Percentiles rank a stretch among this genome's conserved stretches.
Conservation (phyloP, 345 rosid species). For the Angophora floribunda region DNA sequence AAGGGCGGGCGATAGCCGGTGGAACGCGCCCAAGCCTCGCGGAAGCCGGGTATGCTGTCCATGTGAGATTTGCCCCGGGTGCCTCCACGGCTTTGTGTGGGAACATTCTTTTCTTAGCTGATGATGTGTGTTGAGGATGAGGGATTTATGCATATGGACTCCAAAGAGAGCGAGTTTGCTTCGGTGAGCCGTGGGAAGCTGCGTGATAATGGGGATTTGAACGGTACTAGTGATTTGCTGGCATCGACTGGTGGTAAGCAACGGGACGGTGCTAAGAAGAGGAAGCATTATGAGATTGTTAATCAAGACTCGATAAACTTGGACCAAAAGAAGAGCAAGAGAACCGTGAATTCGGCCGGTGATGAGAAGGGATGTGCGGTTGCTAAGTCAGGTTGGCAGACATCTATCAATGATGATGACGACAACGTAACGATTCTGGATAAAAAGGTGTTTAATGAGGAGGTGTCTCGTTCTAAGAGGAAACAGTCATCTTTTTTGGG, state of each 20-base stretch:
- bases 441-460: background rate
- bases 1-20: background rate
- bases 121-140: constrained; percentile 9
- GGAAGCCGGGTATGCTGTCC: background rate
- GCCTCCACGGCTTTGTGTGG: background rate
- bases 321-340: constrained; percentile 2
- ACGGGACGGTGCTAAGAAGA: background rate
- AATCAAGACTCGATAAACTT: background rate
- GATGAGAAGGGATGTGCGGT: constrained; percentile 1
- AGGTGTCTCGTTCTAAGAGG: constrained; percentile 24
- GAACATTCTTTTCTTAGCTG: background rate
- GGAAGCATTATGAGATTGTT: background rate
- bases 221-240: background rate
- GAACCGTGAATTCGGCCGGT: background rate
- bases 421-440: background rate
- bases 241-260: constrained; percentile 2
- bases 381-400: background rate
- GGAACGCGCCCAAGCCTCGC: background rate
- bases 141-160: constrained; percentile 10
- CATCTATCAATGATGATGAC: background rate
- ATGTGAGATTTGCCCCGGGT: background rate
- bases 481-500: constrained; percentile 31
- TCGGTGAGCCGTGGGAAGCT: constrained; percentile 7
- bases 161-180: constrained; percentile 1
- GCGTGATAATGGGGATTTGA: constrained; percentile 5